Evolutionary conservation across 2,329 filamentous ascomycete species (phyloP), one percentile per base, ranked within the genome.

Genomic region (Fusarium chuoi): DNA sequence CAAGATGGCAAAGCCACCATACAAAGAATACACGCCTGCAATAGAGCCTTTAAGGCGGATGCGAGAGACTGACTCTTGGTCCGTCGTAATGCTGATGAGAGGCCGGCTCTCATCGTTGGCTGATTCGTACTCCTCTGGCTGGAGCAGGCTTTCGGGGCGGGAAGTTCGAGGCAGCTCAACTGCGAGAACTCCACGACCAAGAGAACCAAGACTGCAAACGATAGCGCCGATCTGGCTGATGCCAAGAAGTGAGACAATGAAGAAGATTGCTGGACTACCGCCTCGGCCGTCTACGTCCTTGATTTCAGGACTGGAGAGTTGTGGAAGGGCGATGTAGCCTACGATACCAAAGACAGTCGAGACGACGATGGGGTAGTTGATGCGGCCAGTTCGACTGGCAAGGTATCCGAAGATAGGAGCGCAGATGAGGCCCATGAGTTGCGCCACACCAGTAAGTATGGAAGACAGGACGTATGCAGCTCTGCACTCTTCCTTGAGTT

Each of bases 171-270:
- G 79, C 8, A 84, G 75, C 52, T 89, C 87, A 4, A 83, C 85
- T 10, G 85, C 84, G 28, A 97, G 86, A 28, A 98, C 92, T 8
- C 95, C 95, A 22, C 91, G 90, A 42, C 94, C 94, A 6, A 99
- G 88, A 2, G 96, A 90, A 2, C 94, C 95, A n/a, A 99, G 88
- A 73, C 94, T 97, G 84, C 95, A 98, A 2, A 99, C 96, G 67
- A 99, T 98, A 17, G 95, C 93, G 5, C 96, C 96, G 70, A 99
- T 98, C 82, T 99, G 96, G 78, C 94, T 97, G 79, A 98, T 90
- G 20, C 96, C 96, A 44, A 98, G 90, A 24, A 98, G 84, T 0
- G 92, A 89, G 46, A 95, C 94, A 22, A 96, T 89, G 18, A 95
- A 73, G 79, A 97, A 95, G 22, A 98, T 90, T 17, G 84, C 85